Evolutionary conservation across 2,329 filamentous ascomycete genomes (phyloP), one percentile per base, ranked within the genome.

Genomic region (Berkeleyomyces basicola): DNA sequence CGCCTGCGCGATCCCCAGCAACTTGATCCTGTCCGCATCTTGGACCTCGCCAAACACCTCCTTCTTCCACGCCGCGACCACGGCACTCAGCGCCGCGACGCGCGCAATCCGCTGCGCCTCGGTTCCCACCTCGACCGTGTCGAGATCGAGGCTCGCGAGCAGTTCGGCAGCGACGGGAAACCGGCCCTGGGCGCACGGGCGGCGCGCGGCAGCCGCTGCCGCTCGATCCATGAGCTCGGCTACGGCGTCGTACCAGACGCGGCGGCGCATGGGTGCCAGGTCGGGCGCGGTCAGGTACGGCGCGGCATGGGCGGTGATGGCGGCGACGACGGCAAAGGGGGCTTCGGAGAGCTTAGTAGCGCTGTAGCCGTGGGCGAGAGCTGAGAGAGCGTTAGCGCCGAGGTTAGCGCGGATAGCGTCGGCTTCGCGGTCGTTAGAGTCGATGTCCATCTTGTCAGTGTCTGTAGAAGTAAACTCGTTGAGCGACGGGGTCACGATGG

Each of bases 371-470:
- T 74, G 74, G 9, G 77, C 74, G 1, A 79, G 69, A 0, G 77
- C 78, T 67, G 81, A 78, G 2, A 83, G 67, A 0, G 76, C 80
- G n/a, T 75, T 77, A 44, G 74, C 75, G 0, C 75, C 75, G 4
- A 78, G 78, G 65, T 73, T 73, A 7, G 72, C 73, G 7, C 72
- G 70, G 0, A 75, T 43, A 66, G 44, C 44, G 9, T 57, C 49
- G 44, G 39, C 9, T 16, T 51, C 53, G 10, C 44, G 31, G 39
- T 59, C 46, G 6, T 14, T 31, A 7, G 77, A 77, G 69, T 87
- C 85, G 31, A 87, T 74, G 16, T 90, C 86, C 86, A 90, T 90
- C 63, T 78, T 78, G 66, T 86, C 82, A 55, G 82, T 81, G 40
- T 79, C 78, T 10, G 67, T 73, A 2, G 80, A 46, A 7, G 39